Percentiles rank a stretch among this genome's conserved stretches.
These are phyloP conservation scores for Venturia asperata DNA, from an alignment of 2,329 filamentous ascomycete genomes.

Conservation along the genomic window DNA sequence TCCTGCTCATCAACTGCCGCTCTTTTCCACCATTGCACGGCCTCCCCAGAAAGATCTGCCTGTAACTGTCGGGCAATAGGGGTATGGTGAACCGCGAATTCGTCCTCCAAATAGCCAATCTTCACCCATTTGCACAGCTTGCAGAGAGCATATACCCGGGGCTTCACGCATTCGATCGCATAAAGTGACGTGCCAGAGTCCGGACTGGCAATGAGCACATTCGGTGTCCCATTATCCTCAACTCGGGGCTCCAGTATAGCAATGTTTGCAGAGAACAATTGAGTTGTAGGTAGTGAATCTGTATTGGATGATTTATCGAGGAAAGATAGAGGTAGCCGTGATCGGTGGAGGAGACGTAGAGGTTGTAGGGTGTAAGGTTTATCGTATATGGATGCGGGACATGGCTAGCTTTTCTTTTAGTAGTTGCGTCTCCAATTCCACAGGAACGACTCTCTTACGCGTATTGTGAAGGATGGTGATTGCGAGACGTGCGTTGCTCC, in stretches of 20 bases:
- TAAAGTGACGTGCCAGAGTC: conserved; percentile 62
- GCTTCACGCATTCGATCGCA: conserved; percentile 63
- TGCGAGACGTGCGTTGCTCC: not conserved
- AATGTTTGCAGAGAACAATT: conserved; percentile 32
- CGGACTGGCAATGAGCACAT: conserved; percentile 31
- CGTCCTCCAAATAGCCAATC: conserved; percentile 16
- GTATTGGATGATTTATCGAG: conserved; percentile 29
- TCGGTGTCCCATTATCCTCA: not conserved
- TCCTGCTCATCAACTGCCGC: not conserved
- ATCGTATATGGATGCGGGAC: conserved; percentile 27
- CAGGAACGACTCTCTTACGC: not conserved
- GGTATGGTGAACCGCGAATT: not conserved
- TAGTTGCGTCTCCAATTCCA: not conserved
- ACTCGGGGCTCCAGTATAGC: conserved; percentile 28
- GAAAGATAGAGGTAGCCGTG: conserved; percentile 33
- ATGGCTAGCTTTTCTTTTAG: conserved; percentile 23
- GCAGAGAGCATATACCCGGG: conserved; percentile 59
- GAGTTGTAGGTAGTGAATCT: conserved; percentile 25
- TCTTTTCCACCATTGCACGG: conserved; percentile 10
- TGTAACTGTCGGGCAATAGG: not conserved
- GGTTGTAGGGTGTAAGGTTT: conserved; percentile 30
- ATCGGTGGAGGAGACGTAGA: conserved; percentile 30
- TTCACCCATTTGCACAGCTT: conserved; percentile 62
- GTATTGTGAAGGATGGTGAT: not conserved
- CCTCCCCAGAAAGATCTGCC: not conserved